Evolutionary conservation across 192 early-diverging fungal genomes (phyloP), one percentile per base, ranked within the genome.

Genomic region (Glomus cerebriforme): DNA sequence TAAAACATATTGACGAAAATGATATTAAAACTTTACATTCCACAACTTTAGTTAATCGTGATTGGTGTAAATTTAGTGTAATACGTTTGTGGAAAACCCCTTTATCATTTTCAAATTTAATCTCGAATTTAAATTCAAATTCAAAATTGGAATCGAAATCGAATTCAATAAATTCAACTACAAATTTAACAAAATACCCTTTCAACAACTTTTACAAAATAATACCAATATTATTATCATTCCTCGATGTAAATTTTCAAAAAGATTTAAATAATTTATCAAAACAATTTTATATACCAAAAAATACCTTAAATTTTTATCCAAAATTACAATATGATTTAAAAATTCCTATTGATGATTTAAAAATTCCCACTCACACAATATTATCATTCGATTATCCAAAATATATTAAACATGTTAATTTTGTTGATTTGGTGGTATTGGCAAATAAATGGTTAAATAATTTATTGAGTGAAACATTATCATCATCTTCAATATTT

Each of bases 1-100:
- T 66, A 29, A 27, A 66, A 13, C 27, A 66, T 2, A 31, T 66
- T 31, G 29, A 29, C 2, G 34, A 66, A 66, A 34, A 66, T 66
- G 64, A 66, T 66, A 66, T 66, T 9, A 19, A 29, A 6, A 66
- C 64, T 66, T 34, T 66, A 32, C 27, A 66, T 66, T 66, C 64
- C 34, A 7, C 64, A 17, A 29, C 34, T 66, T 26, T 66, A 31
- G 27, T 66, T 4, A 66, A 27, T 66, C 27, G 8, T 29, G 7
- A 29, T 32, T 66, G 64, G 64, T 66, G 64, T 66, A 66, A 9
- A 66, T 17, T 66, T 26, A 19, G 29, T 27, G 31, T 66, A 5
- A 12, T 15, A 29, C 64, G 34, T 9, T n/a, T 66, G 17, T 66
- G 64, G 64, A 34, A 15, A 54, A 15, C 15, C 19, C 49, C 49